A percentile compares a stretch with the other conserved stretches of the same genome.
phyloP scores from a whole-genome alignment of 768 basidiomycete species.

The Tricholoma saponaceum region DNA sequence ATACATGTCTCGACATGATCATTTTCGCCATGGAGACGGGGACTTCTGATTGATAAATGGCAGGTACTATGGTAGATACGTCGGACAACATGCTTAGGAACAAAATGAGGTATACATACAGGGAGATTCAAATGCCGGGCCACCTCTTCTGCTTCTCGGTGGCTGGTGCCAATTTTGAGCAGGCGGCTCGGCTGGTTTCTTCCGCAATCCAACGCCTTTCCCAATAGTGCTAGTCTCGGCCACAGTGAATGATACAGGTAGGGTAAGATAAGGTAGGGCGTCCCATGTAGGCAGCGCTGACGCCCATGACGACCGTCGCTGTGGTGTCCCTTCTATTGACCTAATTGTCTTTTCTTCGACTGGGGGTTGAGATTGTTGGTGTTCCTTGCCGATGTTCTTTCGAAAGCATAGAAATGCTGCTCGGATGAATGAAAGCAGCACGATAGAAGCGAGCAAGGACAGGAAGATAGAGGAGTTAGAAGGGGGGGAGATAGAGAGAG shows the following conservation, averaged over 20 bases:
- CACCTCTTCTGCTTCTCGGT: constrained; percentile 14
- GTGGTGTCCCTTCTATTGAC: constrained; percentile 5
- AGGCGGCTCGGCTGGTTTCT: constrained; percentile 11
- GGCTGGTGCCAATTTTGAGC: constrained; percentile 13
- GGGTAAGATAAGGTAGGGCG: constrained; percentile 18
- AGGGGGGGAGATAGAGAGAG: constrained; percentile 15
- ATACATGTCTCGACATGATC: constrained; percentile 50
- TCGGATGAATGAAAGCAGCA: constrained; percentile 21
- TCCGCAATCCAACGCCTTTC: constrained; percentile 20
- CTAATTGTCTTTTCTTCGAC: constrained; percentile 13
- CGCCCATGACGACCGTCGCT: constrained; percentile 18
- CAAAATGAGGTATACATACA: constrained; percentile 8
- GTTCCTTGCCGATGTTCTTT: constrained; percentile 7
- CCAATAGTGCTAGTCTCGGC: constrained; percentile 11
- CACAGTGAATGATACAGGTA: constrained; percentile 21
- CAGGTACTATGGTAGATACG: constrained; percentile 27
- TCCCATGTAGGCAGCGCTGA: constrained; percentile 22
- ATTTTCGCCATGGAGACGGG: constrained; percentile 49
- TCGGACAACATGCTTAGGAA: background rate
- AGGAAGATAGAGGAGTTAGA: constrained; percentile 22
- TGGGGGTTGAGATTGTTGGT: constrained; percentile 9
- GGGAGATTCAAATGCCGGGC: constrained; percentile 24
- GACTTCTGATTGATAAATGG: constrained; percentile 37
- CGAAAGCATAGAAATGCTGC: constrained; percentile 14
- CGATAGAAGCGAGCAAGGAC: constrained; percentile 22